These are phyloP conservation scores for Cucurbita ficifolia DNA, from an alignment of 306 rosid species.

Conservation along the genomic window DNA sequence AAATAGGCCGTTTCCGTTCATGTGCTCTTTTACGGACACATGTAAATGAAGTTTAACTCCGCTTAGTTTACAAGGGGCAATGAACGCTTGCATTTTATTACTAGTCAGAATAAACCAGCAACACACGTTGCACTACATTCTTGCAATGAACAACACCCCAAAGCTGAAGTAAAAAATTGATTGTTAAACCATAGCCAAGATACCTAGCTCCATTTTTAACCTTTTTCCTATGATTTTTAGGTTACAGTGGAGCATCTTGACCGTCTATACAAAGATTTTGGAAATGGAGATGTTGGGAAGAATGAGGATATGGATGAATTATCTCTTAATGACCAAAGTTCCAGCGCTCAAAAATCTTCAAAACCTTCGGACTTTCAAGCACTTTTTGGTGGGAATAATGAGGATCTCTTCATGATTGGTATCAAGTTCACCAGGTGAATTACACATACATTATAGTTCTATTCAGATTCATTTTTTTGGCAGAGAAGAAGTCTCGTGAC, in stretches of 20 bases:
- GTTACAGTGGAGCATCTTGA: slow-evolving; percentile 59
- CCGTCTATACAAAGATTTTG: slow-evolving; percentile 62
- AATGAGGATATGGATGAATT: slow-evolving; percentile 14
- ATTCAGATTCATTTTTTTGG: not conserved
- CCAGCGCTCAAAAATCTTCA: slow-evolving; percentile 27
- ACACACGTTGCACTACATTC: not conserved
- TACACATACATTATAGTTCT: not conserved
- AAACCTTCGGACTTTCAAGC: slow-evolving; percentile 61
- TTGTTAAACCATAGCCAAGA: not conserved
- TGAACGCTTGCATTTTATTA: not conserved
- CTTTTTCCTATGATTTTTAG: slow-evolving; percentile 22
- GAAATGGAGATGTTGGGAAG: slow-evolving; percentile 38
- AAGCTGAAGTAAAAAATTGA: not conserved
- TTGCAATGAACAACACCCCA: not conserved
- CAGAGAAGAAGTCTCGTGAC: not conserved
- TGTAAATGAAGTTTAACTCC: not conserved
- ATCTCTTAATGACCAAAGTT: slow-evolving; percentile 18
- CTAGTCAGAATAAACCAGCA: not conserved
- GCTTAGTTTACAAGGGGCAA: not conserved
- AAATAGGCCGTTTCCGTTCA: not conserved
- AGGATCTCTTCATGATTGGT: slow-evolving; percentile 83
- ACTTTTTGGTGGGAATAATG: slow-evolving; percentile 73
- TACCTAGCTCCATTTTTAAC: not conserved
- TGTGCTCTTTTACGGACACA: not conserved
- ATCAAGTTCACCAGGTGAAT: slow-evolving; percentile 76